Evolutionary conservation across 163 green algal genomes (phyloP).

Genomic region (Chlorella variabilis): DNA sequence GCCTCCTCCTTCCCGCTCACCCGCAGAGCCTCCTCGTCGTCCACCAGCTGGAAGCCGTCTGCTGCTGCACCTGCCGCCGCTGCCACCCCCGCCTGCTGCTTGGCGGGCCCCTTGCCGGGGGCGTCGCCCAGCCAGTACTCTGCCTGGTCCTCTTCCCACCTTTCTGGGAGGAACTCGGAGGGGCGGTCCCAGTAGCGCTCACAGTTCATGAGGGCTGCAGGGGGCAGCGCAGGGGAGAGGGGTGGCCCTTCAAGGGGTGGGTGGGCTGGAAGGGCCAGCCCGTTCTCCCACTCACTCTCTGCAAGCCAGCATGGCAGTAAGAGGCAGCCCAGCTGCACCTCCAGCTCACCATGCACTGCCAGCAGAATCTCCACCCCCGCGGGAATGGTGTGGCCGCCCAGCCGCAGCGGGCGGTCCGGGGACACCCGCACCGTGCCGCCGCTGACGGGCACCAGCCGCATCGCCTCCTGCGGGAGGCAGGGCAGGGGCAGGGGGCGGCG

Average conservation of each 20-base stretch:
- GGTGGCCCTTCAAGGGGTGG: neutral
- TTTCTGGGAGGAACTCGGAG: slow-evolving; percentile 4
- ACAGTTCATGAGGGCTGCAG: neutral
- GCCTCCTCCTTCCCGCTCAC: no score
- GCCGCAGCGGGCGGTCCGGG: neutral
- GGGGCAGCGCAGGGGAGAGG: neutral
- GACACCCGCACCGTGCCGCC: slow-evolving; percentile 2
- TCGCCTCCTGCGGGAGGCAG: neutral
- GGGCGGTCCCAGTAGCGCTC: neutral
- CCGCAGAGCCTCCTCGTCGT: slow-evolving; percentile 6
- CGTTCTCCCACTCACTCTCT: no score
- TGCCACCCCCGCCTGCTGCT: neutral
- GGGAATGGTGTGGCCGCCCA: slow-evolving; percentile 4
- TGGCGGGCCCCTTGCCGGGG: neutral
- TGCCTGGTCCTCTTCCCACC: slow-evolving; percentile 27
- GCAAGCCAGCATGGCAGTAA: no score
- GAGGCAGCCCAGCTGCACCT: no score
- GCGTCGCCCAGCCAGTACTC: slow-evolving; percentile 29
- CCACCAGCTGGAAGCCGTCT: neutral
- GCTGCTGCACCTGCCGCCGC: neutral
- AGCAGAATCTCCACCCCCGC: neutral
- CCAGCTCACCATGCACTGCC: neutral
- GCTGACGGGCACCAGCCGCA: slow-evolving; percentile 1
- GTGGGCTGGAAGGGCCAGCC: no score
- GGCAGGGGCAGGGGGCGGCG: no score